Base-by-base conservation (phyloP, 306 rosid genomes). In the Senna siamea region DNA sequence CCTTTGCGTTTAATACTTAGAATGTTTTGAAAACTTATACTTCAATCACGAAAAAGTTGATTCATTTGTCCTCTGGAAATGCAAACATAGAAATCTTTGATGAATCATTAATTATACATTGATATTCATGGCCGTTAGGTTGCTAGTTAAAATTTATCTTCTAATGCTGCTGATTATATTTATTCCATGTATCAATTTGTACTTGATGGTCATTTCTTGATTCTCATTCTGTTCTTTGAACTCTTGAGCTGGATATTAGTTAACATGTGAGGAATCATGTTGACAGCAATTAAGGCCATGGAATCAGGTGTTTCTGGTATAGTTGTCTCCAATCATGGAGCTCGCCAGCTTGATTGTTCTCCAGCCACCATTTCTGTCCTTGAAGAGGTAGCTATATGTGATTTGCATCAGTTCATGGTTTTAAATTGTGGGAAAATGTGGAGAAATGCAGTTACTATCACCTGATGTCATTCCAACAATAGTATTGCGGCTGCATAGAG, bases 271-370 rank as follows among this genome's bases (percentile, higher is more conserved):
- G 48, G 40, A 22, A 37, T 58, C 11, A 1, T 43, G 18, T 53
- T 60, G 54, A 58, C 77, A 78, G 81, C 77, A 70, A 70, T 70
- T 52, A 78, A 53, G 69, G 77, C 73, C 0, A 67, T 14, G 47
- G 82, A 78, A 63, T 67, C 54, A 17, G 77, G 82, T 41, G 73
- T 71, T 41, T 40, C 66, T 41, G 77, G 82, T 20, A 71, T 78
- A 62, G 72, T 78, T 3, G 77, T 71, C 67, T 78, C 82, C 15
- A 78, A 78, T 53, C 82, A 78, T 71, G 77, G 77, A 30, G 82
- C 77, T 41, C 77, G 77, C 67, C 73, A 70, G 73, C 82, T 70
- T 38, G 73, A 78, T 78, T 78, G 70, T 70, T 50, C 60, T 46
- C 82, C 77, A 8, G 67, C 82, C 34, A 71, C 82, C 43, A 78